Evolutionary conservation across 2,329 filamentous ascomycete species (phyloP).

Genomic region (Ophiostoma quercus): DNA sequence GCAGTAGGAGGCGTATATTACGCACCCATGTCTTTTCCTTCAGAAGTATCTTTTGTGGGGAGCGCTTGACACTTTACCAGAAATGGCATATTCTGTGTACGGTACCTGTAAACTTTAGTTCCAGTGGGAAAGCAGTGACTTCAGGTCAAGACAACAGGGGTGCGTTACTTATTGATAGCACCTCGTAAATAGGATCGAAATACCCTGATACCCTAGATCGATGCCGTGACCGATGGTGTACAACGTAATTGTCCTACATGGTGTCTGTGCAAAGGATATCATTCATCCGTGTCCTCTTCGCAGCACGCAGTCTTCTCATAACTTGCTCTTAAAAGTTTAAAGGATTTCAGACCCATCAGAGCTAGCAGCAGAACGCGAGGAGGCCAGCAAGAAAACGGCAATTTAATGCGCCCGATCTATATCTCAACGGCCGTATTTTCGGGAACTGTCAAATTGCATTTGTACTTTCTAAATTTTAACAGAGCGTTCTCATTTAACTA

Average conservation of each 20-base stretch:
- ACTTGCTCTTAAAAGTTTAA: background rate
- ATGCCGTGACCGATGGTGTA: background rate
- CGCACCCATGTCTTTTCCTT: too few species aligned
- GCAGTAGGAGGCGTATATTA: too few species aligned
- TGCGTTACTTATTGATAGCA: too few species aligned
- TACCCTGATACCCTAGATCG: background rate
- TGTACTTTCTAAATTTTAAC: background rate
- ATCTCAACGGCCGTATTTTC: constrained; percentile 7
- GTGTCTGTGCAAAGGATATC: background rate
- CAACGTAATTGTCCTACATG: constrained; percentile 1
- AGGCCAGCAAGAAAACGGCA: constrained; percentile 12
- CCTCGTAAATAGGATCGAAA: background rate
- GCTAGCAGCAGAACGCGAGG: background rate
- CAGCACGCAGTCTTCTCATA: too few species aligned
- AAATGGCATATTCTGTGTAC: too few species aligned
- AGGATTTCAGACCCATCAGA: background rate
- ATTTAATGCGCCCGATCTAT: constrained; percentile 10
- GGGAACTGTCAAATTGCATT: background rate
- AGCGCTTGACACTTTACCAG: too few species aligned
- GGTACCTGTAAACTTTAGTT: too few species aligned
- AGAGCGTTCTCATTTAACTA: too few species aligned
- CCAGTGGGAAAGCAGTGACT: too few species aligned
- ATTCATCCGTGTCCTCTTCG: background rate
- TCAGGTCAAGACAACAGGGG: too few species aligned
- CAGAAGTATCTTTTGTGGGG: too few species aligned